phyloP scores from a whole-genome alignment of 306 rosid genomes.

The Abrus precatorius region DNA sequence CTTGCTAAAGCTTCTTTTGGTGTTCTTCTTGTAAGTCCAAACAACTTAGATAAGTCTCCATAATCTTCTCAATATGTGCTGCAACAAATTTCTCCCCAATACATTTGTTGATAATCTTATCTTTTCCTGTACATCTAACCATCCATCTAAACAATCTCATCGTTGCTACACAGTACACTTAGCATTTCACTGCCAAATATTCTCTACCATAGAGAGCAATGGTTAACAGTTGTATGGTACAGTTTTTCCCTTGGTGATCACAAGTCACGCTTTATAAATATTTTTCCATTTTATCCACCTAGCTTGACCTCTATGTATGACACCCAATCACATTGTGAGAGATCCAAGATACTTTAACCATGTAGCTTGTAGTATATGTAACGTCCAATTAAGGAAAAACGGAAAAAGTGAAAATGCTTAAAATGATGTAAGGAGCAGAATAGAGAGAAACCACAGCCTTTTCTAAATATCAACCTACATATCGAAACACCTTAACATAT shows the following conservation, averaged over 20 bases:
- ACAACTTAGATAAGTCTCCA: conserved; percentile 30
- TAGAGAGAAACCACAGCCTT: conserved; percentile 13
- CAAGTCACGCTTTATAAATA: neutral
- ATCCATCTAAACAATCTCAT: conserved; percentile 1
- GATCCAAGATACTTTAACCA: conserved; percentile 20
- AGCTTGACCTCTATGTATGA: neutral
- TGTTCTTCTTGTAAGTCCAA: conserved; percentile 12
- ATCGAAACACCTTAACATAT: neutral
- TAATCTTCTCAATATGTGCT: conserved; percentile 14
- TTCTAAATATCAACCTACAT: conserved; percentile 8
- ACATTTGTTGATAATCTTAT: neutral
- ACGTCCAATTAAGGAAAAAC: conserved; percentile 12
- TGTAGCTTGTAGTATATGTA: neutral
- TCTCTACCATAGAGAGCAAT: neutral
- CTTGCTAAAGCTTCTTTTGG: conserved; percentile 4
- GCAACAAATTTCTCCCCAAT: neutral
- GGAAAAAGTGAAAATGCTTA: neutral
- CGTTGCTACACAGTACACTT: neutral
- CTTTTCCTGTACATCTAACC: conserved; percentile 18
- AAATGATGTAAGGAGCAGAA: neutral
- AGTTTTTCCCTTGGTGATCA: neutral
- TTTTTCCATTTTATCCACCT: neutral
- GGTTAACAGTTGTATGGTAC: neutral
- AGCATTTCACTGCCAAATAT: neutral
- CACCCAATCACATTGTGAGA: conserved; percentile 6